Base-by-base conservation (phyloP, 2,329 filamentous ascomycete species). In the Chaetoscypha palmicola region DNA sequence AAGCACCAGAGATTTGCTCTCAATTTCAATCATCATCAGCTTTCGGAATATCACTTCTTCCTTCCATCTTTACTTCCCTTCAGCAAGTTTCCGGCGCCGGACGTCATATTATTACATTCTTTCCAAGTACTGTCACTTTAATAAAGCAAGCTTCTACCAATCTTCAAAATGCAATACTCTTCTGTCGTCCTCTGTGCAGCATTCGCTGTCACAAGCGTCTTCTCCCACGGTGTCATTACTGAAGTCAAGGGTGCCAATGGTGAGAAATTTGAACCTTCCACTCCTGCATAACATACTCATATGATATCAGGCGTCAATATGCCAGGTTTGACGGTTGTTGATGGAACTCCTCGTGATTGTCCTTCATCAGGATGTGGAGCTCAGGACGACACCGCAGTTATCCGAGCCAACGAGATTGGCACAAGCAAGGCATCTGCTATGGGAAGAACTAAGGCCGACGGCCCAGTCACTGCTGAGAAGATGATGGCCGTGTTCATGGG, bases 301-400 rank as follows among this genome's bases (percentile, higher is more conserved):
- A n/a, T n/a, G n/a, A n/a, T 24, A 20, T n/a, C 35, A 51, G 49
- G 38, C 22, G 77, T 81, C 33, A 69, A 60, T 50, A 81, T 82
- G 77, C 75, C 77, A 24, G 77, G 74, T 60, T 71, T 81, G 37
- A 72, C 73, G 70, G 76, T 83, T 51, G 68, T 69, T 37, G 79
- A 84, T 48, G 80, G 79, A 56, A 83, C 80, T 49, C 81, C 79
- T 39, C 78, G 81, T 58, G 79, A 84, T 65, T 84, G 79, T 62
- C 68, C 74, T 39, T 68, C 67, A 55, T 77, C 79, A 54, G 51
- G 61, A 34, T 83, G 79, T 58, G 81, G 80, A 45, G 73, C 79
- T 14, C 74, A 84, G 61, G 76, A 73, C 47, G 81, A 85, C 58
- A 83, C 81, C n/a, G 70, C 79, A 62, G 81, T 85, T 68, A 82